Percentiles rank a stretch among this genome's conserved stretches.
These are phyloP conservation scores for Acer saccharum DNA, from an alignment of 345 rosid genomes.

Conservation along the genomic window DNA sequence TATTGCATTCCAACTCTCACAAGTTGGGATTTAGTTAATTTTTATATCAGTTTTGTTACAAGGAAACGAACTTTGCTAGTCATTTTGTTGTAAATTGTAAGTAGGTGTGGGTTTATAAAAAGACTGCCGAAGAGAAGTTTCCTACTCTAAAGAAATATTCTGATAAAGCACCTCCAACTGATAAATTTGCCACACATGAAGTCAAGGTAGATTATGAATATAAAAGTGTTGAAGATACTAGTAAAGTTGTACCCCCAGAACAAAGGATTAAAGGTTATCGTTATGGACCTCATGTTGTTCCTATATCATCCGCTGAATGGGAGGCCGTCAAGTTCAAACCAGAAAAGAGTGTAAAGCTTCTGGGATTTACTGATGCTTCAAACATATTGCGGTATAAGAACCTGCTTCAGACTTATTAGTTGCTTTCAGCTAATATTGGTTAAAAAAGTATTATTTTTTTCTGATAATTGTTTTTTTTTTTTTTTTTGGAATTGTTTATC, in stretches of 20 bases:
- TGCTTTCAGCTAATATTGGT: slow-evolving; percentile 10
- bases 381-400: slow-evolving; percentile 60
- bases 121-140: slow-evolving; percentile 87
- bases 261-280: slow-evolving; percentile 93
- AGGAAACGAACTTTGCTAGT: slow-evolving; percentile 1
- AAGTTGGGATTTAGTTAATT: background rate
- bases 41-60: background rate
- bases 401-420: slow-evolving; percentile 17
- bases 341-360: slow-evolving; percentile 87
- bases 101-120: slow-evolving; percentile 97
- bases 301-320: slow-evolving; percentile 73
- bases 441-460: slow-evolving; percentile 14
- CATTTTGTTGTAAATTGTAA: slow-evolving; percentile 9
- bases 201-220: slow-evolving; percentile 86
- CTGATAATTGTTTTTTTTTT: background rate
- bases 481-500: slow-evolving; percentile 25
- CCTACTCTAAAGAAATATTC: slow-evolving; percentile 84
- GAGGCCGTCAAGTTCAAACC: slow-evolving; percentile 84
- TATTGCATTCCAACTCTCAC: background rate
- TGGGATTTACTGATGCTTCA: slow-evolving; percentile 83
- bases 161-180: slow-evolving; percentile 83
- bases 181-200: slow-evolving; percentile 83
- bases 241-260: slow-evolving; percentile 74
- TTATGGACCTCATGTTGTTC: slow-evolving; percentile 96
- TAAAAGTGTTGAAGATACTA: slow-evolving; percentile 54